These are phyloP conservation scores for Fusarium coicis DNA, from an alignment of 2,329 filamentous ascomycete species.

Conservation along the genomic window DNA sequence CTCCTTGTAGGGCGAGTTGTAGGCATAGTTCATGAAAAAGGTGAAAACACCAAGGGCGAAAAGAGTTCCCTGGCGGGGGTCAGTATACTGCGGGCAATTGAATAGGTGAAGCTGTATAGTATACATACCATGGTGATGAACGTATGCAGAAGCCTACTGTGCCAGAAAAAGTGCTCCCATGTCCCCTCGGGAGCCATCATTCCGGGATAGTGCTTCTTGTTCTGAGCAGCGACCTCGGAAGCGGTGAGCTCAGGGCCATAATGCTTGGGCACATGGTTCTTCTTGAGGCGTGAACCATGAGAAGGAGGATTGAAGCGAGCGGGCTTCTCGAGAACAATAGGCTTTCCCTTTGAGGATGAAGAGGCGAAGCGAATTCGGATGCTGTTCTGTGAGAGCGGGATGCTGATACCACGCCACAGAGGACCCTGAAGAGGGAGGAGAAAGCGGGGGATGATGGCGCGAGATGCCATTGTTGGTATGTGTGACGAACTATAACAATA, in stretches of 20 bases:
- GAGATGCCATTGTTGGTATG: constrained; percentile 54
- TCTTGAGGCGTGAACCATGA: constrained; percentile 77
- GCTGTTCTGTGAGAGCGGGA: constrained; percentile 49
- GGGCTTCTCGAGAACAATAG: constrained; percentile 84
- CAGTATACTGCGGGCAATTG: not conserved
- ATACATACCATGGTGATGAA: constrained; percentile 81
- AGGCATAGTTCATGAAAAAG: constrained; percentile 81
- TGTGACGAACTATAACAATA: not conserved
- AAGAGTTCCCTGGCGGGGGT: constrained; percentile 68
- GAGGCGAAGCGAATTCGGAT: constrained; percentile 51
- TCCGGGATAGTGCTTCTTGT: constrained; percentile 81
- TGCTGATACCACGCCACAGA: constrained; percentile 62
- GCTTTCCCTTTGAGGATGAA: constrained; percentile 57
- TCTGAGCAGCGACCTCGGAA: constrained; percentile 74
- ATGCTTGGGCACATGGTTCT: constrained; percentile 66
- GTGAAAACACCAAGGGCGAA: constrained; percentile 76
- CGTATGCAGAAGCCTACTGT: constrained; percentile 79
- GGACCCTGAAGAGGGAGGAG: constrained; percentile 71
- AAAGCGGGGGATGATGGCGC: constrained; percentile 71
- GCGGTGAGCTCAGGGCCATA: constrained; percentile 79
- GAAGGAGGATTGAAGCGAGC: constrained; percentile 92
- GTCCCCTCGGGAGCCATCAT: constrained; percentile 88
- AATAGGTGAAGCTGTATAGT: not conserved
- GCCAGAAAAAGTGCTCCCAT: constrained; percentile 86
- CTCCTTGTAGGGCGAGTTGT: constrained; percentile 81